phyloP scores from a whole-genome alignment of 805 yeast species.

The Grigorovia jiainica region DNA sequence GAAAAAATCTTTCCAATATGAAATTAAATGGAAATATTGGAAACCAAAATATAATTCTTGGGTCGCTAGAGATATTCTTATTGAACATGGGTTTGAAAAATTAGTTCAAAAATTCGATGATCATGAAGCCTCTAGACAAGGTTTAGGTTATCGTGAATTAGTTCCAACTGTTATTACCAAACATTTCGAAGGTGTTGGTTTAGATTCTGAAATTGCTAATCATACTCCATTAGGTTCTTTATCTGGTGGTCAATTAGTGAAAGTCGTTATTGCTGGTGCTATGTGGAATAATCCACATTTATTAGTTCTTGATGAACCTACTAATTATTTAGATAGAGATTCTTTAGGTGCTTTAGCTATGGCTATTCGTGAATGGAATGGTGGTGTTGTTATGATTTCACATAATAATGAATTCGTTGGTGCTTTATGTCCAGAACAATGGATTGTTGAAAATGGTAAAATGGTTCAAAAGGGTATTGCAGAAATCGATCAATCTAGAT shows the following conservation, averaged over 20 bases:
- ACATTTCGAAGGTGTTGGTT: conserved; percentile 95
- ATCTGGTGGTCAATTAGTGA: conserved; percentile 96
- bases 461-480: conserved; percentile 77
- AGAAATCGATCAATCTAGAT: conserved; percentile 65
- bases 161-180: conserved; percentile 86
- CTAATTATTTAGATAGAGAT: conserved; percentile 95
- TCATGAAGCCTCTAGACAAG: conserved; percentile 98
- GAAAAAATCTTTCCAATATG: conserved; percentile 95
- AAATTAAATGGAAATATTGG: conserved; percentile 88
- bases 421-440: conserved; percentile 95
- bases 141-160: conserved; percentile 94
- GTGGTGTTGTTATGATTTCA: conserved; percentile 98
- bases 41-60: conserved; percentile 89
- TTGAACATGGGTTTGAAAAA: conserved; percentile 81
- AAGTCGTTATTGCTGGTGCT: conserved; percentile 98
- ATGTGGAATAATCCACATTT: conserved; percentile 99
- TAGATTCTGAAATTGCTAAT: conserved; percentile 97
- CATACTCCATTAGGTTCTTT: conserved; percentile 95
- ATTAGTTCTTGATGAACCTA: conserved; percentile 94
- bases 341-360: conserved; percentile 95
- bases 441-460: conserved; percentile 91
- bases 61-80: conserved; percentile 75
- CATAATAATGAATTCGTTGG: conserved; percentile 96
- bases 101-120: conserved; percentile 95
- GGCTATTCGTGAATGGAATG: conserved; percentile 96